Conservation (phyloP, 176 grass and related monocot species). For the Aegilops sharonensis region DNA sequence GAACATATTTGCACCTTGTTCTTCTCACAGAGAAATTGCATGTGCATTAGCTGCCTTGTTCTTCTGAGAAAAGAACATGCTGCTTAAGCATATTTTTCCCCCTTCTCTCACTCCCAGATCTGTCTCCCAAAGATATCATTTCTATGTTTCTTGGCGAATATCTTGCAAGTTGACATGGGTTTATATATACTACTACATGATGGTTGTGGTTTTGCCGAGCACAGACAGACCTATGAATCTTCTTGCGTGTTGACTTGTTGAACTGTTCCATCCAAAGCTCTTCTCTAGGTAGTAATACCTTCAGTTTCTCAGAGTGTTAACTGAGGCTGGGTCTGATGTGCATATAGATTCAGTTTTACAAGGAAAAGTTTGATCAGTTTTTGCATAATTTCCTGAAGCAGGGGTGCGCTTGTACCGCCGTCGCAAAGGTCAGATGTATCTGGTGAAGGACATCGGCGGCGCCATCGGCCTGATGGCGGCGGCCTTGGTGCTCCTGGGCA, state of each 20-base stretch:
- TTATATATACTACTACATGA: neutral
- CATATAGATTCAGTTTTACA: neutral
- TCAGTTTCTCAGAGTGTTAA: neutral
- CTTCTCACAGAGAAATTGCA: too few species aligned
- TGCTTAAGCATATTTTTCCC: neutral
- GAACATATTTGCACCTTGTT: too few species aligned
- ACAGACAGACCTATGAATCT: neutral
- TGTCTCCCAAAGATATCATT: too few species aligned
- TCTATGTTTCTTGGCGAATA: neutral
- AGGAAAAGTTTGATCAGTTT: neutral
- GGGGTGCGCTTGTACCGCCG: neutral
- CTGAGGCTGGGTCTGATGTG: neutral
- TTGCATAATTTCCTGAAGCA: too few species aligned
- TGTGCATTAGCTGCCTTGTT: neutral
- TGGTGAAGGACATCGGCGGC: conserved; percentile 69
- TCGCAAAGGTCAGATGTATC: conserved; percentile 50
- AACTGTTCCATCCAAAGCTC: neutral
- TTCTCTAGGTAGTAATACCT: neutral
- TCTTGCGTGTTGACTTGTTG: neutral
- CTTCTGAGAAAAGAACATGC: neutral
- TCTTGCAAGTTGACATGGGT: neutral
- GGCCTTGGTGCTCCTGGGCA: conserved; percentile 75
- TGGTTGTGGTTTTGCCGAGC: neutral
- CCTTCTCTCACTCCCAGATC: too few species aligned
- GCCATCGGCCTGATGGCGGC: conserved; percentile 73